Evolutionary conservation across 495 filamentous ascomycete species (phyloP).

Genomic region (Trichoderma asperelloides): DNA sequence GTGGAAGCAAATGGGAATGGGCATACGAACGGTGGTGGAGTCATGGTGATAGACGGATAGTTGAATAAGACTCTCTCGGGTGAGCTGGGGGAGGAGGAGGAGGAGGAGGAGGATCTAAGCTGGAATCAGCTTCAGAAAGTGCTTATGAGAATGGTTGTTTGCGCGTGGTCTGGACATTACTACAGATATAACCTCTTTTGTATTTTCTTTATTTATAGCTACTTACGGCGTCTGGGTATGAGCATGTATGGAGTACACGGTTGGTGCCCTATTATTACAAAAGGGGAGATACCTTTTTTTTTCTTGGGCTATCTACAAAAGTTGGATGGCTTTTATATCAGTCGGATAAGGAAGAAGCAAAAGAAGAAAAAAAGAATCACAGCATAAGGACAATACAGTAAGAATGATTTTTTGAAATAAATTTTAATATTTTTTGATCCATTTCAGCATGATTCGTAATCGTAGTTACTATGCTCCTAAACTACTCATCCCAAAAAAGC

Average conservation of each 20-base stretch:
- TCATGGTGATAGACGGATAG: slow-evolving; percentile 30
- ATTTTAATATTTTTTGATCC: not conserved
- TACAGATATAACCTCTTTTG: not conserved
- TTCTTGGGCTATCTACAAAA: not conserved
- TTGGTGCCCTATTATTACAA: not conserved
- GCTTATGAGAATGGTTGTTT: not conserved
- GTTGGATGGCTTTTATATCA: not conserved
- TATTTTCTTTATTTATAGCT: not conserved
- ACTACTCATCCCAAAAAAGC: not conserved
- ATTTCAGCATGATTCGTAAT: slow-evolving; percentile 2
- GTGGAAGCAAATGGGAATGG: slow-evolving; percentile 16
- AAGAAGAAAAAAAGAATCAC: not conserved
- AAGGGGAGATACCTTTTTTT: not conserved
- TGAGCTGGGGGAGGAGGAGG: no score
- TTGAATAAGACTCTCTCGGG: no score
- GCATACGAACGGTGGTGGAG: slow-evolving; percentile 13
- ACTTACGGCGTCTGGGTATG: not conserved
- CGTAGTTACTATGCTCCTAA: not conserved
- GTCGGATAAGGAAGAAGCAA: not conserved
- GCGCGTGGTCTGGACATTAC: not conserved
- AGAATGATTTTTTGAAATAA: not conserved
- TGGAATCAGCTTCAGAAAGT: not conserved
- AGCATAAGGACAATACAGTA: not conserved
- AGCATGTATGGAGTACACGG: not conserved
- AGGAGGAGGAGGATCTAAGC: not conserved